Percentiles rank a stretch among this genome's conserved stretches.
These are phyloP conservation scores for Phytophthora macrochlamydospora DNA, from an alignment of 352 stramenopile species.

Conservation along the genomic window DNA sequence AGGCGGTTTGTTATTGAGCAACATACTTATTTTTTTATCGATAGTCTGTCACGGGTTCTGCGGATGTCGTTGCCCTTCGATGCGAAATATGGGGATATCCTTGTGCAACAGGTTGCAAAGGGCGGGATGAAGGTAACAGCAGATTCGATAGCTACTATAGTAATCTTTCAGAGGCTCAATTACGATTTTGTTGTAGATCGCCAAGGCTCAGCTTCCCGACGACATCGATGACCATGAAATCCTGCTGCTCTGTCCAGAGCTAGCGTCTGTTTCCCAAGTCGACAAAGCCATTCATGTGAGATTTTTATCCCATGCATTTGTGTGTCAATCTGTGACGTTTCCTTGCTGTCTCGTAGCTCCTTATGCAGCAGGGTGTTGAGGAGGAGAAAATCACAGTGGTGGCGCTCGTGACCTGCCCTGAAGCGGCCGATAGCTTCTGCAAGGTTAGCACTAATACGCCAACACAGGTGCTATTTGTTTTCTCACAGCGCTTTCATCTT, in stretches of 20 bases:
- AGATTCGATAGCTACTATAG: background rate
- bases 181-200: slow-evolving; percentile 33
- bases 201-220: slow-evolving; percentile 56
- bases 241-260: slow-evolving; percentile 68
- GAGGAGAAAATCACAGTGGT: slow-evolving; percentile 84
- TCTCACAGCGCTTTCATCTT: background rate
- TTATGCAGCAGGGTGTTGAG: slow-evolving; percentile 73
- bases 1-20: background rate
- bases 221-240: slow-evolving; percentile 73
- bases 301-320: background rate
- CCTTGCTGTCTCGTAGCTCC: slow-evolving; percentile 35
- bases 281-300: slow-evolving; percentile 78
- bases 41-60: slow-evolving; percentile 60
- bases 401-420: slow-evolving; percentile 78
- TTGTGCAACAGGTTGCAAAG: slow-evolving; percentile 54
- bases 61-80: slow-evolving; percentile 69
- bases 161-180: background rate
- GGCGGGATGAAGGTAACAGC: slow-evolving; percentile 44
- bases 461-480: background rate
- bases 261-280: slow-evolving; percentile 67
- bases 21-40: background rate
- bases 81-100: slow-evolving; percentile 60
- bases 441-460: slow-evolving; percentile 35
- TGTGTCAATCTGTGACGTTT: background rate
- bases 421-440: slow-evolving; percentile 82